Evolutionary conservation across 768 basidiomycete genomes (phyloP).

Genomic region (Suillus cothurnatus): DNA sequence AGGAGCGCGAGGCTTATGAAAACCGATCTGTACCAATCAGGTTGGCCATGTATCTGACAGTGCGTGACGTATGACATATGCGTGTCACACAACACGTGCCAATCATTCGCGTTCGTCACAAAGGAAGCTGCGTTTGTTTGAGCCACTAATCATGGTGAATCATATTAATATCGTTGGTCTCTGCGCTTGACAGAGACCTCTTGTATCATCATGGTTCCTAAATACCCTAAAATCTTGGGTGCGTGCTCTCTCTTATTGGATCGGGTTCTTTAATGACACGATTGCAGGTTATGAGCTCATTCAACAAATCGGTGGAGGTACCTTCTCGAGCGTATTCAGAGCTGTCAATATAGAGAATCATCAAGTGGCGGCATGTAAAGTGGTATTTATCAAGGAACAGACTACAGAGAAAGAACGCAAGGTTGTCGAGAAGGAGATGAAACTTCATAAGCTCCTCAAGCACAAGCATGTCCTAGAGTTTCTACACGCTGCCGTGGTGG

Average conservation of each 20-base stretch:
- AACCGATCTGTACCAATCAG: constrained; percentile 49
- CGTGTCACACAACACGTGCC: constrained; percentile 18
- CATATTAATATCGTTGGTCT: neutral
- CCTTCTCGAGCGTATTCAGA: constrained; percentile 87
- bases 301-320: constrained; percentile 83
- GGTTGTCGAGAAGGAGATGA: constrained; percentile 88
- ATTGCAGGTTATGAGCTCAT: constrained; percentile 66
- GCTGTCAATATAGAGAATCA: constrained; percentile 71
- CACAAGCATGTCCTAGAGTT: constrained; percentile 85
- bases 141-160: constrained; percentile 14
- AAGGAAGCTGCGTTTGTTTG: constrained; percentile 5
- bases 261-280: neutral
- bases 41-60: too few relatives aligned
- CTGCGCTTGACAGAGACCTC: constrained; percentile 4
- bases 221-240: constrained; percentile 37
- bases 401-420: constrained; percentile 75
- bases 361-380: constrained; percentile 85
- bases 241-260: constrained; percentile 3
- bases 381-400: constrained; percentile 63
- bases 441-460: constrained; percentile 80
- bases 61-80: neutral
- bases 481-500: constrained; percentile 74
- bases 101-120: constrained; percentile 33
- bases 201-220: constrained; percentile 20
- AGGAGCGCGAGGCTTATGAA: constrained; percentile 65